Base-by-base conservation (phyloP, 2,329 filamentous ascomycete genomes). In the Lomentospora prolificans region DNA sequence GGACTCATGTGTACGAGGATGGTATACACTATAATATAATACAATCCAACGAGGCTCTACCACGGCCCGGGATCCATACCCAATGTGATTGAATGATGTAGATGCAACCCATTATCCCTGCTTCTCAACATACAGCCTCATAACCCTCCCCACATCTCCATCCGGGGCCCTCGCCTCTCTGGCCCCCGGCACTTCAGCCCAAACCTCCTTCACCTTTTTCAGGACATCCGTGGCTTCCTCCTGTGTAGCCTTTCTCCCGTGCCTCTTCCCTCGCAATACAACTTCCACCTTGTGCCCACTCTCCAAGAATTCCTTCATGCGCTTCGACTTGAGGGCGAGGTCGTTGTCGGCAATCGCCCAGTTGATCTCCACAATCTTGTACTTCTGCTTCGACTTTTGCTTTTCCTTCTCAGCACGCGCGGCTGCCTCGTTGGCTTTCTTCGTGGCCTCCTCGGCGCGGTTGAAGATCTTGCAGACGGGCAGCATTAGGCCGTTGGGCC, bases 341-440 rank as follows among this genome's bases (percentile, higher is more conserved):
- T 96, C 91, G 65, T 92, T 80, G 10, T 70, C 65, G 58, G 84
- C 84, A 64, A 95, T 95, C 31, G 86, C 84, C 91, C 91, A 97
- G 68, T 90, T 92, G 63, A 97, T 63, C 71, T 96, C 91, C n/a
- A 96, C 69, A 65, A 86, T 85, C 72, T 96, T 96, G 14, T 69
- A 66, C 60, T 74, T 76, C 33, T 72, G 58, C 60, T 69, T 67
- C 59, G 71, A 64, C 62, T 63, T 61, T 57, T 72, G 70, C 50
- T 73, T 72, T 60, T 66, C 73, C 62, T 70, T 69, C 59, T 72
- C 72, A 60, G 70, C 73, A 58, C 75, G 69, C 59, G 75, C 75
- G 44, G 67, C 61, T 52, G 69, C 66, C 60, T 74, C 69, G 58
- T 71, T 69, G 25, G 27, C 53, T 19, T 44, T 30, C 55, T 66